Conservation (phyloP, 805 yeast genomes). For the Kuraishia ogatae region DNA sequence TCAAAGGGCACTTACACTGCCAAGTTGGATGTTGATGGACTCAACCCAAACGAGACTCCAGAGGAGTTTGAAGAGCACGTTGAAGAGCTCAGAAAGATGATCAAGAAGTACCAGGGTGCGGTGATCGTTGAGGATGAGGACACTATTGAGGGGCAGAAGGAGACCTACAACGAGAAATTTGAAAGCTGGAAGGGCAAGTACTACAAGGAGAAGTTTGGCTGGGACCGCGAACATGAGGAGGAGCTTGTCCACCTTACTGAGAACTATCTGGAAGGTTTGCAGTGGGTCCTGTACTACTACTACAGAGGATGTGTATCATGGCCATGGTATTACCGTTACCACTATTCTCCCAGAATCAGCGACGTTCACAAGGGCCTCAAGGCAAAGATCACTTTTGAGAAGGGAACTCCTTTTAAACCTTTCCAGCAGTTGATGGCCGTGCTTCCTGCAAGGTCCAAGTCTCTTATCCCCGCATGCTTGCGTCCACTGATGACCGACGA, state of each 20-base stretch:
- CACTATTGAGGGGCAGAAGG: slow-evolving; percentile 41
- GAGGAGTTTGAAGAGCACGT: slow-evolving; percentile 55
- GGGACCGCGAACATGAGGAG: slow-evolving; percentile 52
- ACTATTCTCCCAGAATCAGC: slow-evolving; percentile 91
- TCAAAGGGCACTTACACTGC: slow-evolving; percentile 48
- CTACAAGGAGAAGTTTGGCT: slow-evolving; percentile 72
- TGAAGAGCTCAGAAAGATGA: slow-evolving; percentile 37
- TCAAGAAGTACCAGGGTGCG: slow-evolving; percentile 62
- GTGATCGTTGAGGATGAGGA: slow-evolving; percentile 53
- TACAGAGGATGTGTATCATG: slow-evolving; percentile 89
- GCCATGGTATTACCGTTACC: slow-evolving; percentile 90
- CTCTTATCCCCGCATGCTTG: slow-evolving; percentile 68
- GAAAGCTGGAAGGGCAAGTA: slow-evolving; percentile 79
- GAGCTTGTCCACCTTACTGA: slow-evolving; percentile 55
- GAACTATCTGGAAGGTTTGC: slow-evolving; percentile 88
- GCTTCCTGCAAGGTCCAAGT: slow-evolving; percentile 82
- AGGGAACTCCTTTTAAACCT: slow-evolving; percentile 79
- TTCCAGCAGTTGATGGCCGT: slow-evolving; percentile 97
- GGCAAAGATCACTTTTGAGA: slow-evolving; percentile 50
- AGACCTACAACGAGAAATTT: slow-evolving; percentile 66
- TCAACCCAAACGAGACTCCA: slow-evolving; percentile 55
- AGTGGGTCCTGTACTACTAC: slow-evolving; percentile 92
- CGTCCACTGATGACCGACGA: slow-evolving; percentile 81
- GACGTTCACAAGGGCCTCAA: slow-evolving; percentile 72
- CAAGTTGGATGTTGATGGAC: slow-evolving; percentile 65